phyloP scores from a whole-genome alignment of 106 monocot genomes.

The Ottelia alismoides region DNA sequence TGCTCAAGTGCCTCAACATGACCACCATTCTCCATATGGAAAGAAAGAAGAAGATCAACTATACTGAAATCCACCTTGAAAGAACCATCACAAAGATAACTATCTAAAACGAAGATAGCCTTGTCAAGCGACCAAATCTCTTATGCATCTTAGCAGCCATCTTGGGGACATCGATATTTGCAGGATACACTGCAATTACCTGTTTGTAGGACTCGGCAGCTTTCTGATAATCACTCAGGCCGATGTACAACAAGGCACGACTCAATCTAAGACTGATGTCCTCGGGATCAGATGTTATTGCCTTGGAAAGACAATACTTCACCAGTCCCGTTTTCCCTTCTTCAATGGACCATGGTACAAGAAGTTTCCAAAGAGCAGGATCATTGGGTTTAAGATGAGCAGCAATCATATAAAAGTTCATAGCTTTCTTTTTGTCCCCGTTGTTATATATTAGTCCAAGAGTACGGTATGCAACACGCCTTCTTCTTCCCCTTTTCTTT shows the following conservation, averaged over 20 bases:
- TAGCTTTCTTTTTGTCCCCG: constrained; percentile 49
- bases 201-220: constrained; percentile 71
- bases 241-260: constrained; percentile 42
- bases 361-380: constrained; percentile 81
- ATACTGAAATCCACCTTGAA: constrained; percentile 31
- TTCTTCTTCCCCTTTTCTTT: constrained; percentile 74
- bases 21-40: constrained; percentile 47
- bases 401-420: constrained; percentile 85
- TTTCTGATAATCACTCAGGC: constrained; percentile 67
- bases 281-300: constrained; percentile 82
- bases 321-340: constrained; percentile 53
- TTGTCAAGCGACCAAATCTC: constrained; percentile 49
- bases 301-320: constrained; percentile 83
- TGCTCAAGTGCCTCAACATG: constrained; percentile 34
- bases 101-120: constrained; percentile 55
- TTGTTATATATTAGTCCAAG: constrained; percentile 78
- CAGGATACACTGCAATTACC: constrained; percentile 42
- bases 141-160: constrained; percentile 87
- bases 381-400: constrained; percentile 85
- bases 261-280: constrained; percentile 63
- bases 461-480: constrained; percentile 58
- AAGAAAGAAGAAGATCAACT: constrained; percentile 36
- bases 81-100: constrained; percentile 33
- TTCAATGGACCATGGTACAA: constrained; percentile 82
- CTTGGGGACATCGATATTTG: constrained; percentile 47